Evolutionary conservation across 2,329 filamentous ascomycete genomes (phyloP).

Genomic region (Basipetospora chlamydospora): DNA sequence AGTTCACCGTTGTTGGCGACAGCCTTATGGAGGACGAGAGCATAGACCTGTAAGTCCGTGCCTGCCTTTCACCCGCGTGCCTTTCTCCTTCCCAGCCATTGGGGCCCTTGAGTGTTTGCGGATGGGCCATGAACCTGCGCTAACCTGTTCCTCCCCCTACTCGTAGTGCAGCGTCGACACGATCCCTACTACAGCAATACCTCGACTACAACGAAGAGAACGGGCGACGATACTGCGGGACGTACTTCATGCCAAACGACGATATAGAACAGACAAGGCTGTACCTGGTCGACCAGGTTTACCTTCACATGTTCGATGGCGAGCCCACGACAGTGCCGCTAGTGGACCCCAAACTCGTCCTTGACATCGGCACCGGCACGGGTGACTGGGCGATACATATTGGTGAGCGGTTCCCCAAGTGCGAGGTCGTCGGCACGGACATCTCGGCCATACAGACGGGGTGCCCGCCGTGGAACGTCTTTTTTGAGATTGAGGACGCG

Average conservation of each 20-base stretch:
- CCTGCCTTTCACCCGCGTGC: background rate
- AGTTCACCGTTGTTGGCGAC: slow-evolving; percentile 2
- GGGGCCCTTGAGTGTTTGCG: too few relatives aligned
- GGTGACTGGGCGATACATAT: slow-evolving; percentile 37
- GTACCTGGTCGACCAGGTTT: slow-evolving; percentile 48
- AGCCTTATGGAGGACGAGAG: slow-evolving; percentile 5
- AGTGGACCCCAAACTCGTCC: slow-evolving; percentile 24
- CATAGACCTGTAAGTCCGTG: slow-evolving; percentile 8
- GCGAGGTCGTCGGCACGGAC: slow-evolving; percentile 44
- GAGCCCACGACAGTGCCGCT: slow-evolving; percentile 29
- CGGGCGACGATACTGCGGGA: slow-evolving; percentile 45
- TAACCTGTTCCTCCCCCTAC: background rate
- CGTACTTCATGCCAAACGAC: slow-evolving; percentile 54
- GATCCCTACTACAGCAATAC: slow-evolving; percentile 33
- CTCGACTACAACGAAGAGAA: slow-evolving; percentile 46
- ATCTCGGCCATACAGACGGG: slow-evolving; percentile 42
- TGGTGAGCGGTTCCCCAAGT: slow-evolving; percentile 36
- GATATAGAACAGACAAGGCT: slow-evolving; percentile 49
- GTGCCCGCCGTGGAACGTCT: slow-evolving; percentile 42
- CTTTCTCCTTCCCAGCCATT: too few relatives aligned
- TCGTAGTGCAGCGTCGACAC: slow-evolving; percentile 27
- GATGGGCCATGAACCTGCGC: too few relatives aligned
- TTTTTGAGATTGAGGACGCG: slow-evolving; percentile 45
- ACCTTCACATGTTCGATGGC: slow-evolving; percentile 33
- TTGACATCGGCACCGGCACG: slow-evolving; percentile 45